Conservation (phyloP, 1,139 yeast species). For the Diutina sp. region DNA sequence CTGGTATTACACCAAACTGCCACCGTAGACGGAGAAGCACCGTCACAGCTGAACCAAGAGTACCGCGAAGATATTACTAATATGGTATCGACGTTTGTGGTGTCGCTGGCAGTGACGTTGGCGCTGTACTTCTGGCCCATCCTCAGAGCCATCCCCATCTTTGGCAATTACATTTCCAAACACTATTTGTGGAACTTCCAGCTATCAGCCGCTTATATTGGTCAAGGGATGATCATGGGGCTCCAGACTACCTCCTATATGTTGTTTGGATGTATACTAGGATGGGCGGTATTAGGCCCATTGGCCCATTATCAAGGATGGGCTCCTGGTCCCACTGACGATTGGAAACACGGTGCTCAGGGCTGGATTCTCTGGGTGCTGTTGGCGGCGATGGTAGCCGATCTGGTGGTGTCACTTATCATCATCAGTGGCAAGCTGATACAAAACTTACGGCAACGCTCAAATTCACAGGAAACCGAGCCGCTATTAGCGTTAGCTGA, state of each 20-base stretch:
- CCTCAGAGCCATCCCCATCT: slow-evolving; percentile 56
- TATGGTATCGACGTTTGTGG: slow-evolving; percentile 44
- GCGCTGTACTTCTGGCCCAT: slow-evolving; percentile 62
- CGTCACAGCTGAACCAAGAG: background rate
- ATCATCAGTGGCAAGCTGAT: slow-evolving; percentile 45
- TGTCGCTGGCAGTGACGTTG: slow-evolving; percentile 66
- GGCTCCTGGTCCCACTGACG: slow-evolving; percentile 86
- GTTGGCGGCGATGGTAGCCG: slow-evolving; percentile 87
- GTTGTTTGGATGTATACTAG: slow-evolving; percentile 79
- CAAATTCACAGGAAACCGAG: background rate
- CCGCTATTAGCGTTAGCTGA: background rate
- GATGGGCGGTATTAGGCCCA: slow-evolving; percentile 89
- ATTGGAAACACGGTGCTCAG: slow-evolving; percentile 89
- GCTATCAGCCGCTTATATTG: slow-evolving; percentile 94
- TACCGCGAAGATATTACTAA: slow-evolving; percentile 48
- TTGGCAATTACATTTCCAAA: slow-evolving; percentile 54
- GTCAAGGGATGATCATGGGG: slow-evolving; percentile 98
- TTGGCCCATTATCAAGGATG: slow-evolving; percentile 55
- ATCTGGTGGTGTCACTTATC: slow-evolving; percentile 70
- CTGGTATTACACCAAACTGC: slow-evolving; percentile 72
- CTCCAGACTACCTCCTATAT: slow-evolving; percentile 81
- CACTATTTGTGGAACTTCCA: slow-evolving; percentile 80
- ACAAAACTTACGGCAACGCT: background rate
- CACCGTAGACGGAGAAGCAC: slow-evolving; percentile 28
- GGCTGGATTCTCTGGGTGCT: slow-evolving; percentile 98